phyloP scores from a whole-genome alignment of 495 filamentous ascomycete genomes.

The Aspergillus sclerotioniger region DNA sequence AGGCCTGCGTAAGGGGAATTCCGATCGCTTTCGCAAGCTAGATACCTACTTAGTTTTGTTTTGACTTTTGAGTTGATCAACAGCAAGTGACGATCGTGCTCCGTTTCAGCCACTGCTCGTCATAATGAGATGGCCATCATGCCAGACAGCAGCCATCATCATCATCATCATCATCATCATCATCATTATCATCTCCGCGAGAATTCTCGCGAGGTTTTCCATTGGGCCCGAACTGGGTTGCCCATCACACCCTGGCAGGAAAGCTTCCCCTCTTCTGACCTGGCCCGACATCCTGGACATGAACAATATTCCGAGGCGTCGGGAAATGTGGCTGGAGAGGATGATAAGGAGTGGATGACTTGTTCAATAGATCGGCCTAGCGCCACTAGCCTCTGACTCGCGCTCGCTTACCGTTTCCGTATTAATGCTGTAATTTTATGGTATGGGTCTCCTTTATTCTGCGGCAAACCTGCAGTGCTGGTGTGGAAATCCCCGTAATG shows the following conservation, averaged over 20 bases:
- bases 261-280: neutral
- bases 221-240: neutral
- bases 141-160: neutral
- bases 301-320: neutral
- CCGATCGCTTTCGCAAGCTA: neutral
- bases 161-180: neutral
- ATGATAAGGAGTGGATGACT: neutral
- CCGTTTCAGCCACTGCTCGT: neutral
- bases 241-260: neutral
- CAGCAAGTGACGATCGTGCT: neutral
- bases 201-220: neutral
- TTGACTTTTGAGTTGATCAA: neutral
- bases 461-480: too few relatives aligned
- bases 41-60: neutral
- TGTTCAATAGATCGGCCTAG: constrained; percentile 9
- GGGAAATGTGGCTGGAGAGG: neutral
- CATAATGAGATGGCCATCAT: neutral
- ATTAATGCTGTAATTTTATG: neutral
- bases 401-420: neutral
- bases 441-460: too few relatives aligned
- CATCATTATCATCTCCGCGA: neutral
- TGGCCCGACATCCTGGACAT: neutral
- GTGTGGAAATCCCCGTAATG: too few relatives aligned
- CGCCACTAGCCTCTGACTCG: neutral
- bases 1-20: neutral